Base-by-base conservation (phyloP, 495 filamentous ascomycete genomes). In the Trichoderma erinaceum region DNA sequence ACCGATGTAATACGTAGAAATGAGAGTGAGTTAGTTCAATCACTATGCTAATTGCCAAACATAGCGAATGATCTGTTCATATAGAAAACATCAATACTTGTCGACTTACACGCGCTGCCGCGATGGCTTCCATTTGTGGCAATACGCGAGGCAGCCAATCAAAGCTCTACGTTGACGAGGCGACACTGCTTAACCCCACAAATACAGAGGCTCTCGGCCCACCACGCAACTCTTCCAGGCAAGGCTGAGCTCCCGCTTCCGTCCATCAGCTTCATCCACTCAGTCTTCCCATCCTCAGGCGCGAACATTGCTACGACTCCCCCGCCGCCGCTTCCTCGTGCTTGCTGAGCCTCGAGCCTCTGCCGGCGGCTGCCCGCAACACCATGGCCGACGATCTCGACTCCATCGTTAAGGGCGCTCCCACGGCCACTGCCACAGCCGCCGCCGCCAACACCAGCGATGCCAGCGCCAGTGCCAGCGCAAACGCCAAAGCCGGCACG, bases 361-460 rank as follows among this genome's bases (percentile, higher is more conserved):
- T 13, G 35, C 63, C n/a, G 35, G 35, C 63, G 35, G 35, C 63
- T 32, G 63, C 63, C 63, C 63, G 35, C 41, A 64, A 41, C 69
- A 74, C 68, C 69, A 82, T 81, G 78, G 74, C 80, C 46, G 85
- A 87, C 68, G 83, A 83, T 65, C 84, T 97, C 64, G 93, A 97
- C 78, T 91, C 93, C 69, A 81, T 96, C 71, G 91, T 97, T 78
- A 97, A 96, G 79, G 91, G 90, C 71, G 89, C 92, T 63, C 73
- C 79, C 71, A 48, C 84, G 73, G 11, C 73, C 76, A 25, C 73
- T 76, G 65, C 75, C 78, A 64, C 76, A 80, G 35, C 66, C 52
- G 27, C 27, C 32, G 74, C 81, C 27, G 81, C 78, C 41, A 68
- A 79, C 63, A 68, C 68, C 18, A 68, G 74, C 66, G 61, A 69